These are phyloP conservation scores for Petunia axillaris DNA, from an alignment of 257 asterid genomes.

Conservation along the genomic window DNA sequence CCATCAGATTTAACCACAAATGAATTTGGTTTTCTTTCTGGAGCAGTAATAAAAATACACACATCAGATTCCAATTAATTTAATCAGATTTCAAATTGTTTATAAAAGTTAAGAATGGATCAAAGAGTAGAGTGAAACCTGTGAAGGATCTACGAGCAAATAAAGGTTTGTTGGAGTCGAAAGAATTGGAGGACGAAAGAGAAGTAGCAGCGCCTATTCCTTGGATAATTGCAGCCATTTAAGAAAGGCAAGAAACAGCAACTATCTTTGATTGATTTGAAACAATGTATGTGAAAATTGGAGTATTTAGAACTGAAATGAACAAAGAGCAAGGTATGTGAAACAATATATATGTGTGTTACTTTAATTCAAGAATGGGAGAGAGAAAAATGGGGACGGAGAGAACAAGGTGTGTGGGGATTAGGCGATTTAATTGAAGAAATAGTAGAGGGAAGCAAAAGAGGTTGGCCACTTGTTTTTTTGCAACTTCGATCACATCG, in stretches of 20 bases:
- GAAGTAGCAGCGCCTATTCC: constrained; percentile 54
- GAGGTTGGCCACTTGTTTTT: too few species aligned
- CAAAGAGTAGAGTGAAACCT: constrained; percentile 33
- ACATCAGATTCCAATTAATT: not conserved
- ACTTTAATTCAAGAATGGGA: constrained; percentile 25
- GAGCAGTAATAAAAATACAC: constrained; percentile 21
- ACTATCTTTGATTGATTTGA: constrained; percentile 11
- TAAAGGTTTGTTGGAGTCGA: constrained; percentile 34
- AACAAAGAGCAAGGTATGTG: not conserved
- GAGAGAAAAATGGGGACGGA: not conserved
- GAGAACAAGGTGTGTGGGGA: not conserved
- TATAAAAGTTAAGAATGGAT: not conserved
- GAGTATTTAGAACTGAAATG: not conserved
- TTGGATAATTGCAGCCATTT: constrained; percentile 49
- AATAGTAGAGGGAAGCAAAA: not conserved
- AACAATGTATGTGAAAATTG: constrained; percentile 14
- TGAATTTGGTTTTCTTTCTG: constrained; percentile 54
- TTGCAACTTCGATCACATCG: too few species aligned
- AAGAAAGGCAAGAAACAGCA: constrained; percentile 24
- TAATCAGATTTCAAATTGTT: not conserved
- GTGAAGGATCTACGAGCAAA: constrained; percentile 43
- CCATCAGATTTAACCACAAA: constrained; percentile 47
- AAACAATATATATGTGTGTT: not conserved
- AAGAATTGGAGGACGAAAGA: constrained; percentile 44
- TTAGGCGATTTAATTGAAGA: constrained; percentile 10